Evolutionary conservation across 805 yeast genomes (phyloP).

Genomic region (Kockiozyma suomiensis): DNA sequence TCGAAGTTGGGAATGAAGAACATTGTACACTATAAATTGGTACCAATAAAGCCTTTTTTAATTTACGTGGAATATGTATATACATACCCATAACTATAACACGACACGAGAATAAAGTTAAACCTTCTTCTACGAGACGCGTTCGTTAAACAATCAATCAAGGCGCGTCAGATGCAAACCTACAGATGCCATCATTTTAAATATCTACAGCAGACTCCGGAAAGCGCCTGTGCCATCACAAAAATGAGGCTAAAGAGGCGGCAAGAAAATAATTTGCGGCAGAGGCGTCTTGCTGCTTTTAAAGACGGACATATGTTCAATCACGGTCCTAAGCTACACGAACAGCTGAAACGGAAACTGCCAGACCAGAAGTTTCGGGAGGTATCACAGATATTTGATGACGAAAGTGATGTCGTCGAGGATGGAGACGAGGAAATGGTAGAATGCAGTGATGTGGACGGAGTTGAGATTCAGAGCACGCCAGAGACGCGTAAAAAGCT

Average conservation of each 20-base stretch:
- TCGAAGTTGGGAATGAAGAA: no score
- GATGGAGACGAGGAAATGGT: neutral
- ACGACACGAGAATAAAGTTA: no score
- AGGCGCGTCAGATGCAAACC: neutral
- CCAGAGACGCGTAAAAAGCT: no score
- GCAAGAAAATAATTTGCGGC: neutral
- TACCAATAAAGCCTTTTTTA: no score
- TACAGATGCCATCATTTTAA: neutral
- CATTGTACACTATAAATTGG: no score
- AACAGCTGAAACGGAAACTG: neutral
- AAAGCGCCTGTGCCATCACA: neutral
- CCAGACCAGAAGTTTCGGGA: neutral
- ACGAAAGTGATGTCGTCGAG: neutral
- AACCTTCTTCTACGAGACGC: no score
- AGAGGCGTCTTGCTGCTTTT: constrained; percentile 13
- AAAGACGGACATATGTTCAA: neutral
- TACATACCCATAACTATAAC: no score
- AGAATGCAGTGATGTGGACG: neutral
- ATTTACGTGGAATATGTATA: no score
- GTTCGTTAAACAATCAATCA: no score
- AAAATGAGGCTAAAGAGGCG: neutral
- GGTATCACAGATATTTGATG: neutral
- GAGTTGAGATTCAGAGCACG: neutral
- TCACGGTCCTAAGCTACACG: constrained; percentile 1
- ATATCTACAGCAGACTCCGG: no score